phyloP scores from a whole-genome alignment of 2,329 filamentous ascomycete genomes.

The Lecanoromycetidae sp. region DNA sequence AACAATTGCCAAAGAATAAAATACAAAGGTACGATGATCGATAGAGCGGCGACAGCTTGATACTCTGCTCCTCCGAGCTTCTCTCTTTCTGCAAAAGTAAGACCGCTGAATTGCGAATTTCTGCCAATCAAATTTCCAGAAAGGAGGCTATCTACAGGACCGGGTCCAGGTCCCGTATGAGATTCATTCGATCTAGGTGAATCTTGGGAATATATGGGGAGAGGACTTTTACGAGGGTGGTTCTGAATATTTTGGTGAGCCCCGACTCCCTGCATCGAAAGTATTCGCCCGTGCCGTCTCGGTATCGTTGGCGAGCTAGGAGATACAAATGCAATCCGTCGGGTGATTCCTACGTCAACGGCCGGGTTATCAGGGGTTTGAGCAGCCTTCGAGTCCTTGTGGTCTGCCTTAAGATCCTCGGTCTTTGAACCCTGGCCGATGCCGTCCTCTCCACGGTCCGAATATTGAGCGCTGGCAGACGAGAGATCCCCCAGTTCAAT shows the following conservation, averaged over 20 bases:
- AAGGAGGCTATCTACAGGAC: background rate
- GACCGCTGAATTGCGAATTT: slow-evolving; percentile 22
- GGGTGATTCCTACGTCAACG: background rate
- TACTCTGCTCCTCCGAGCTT: slow-evolving; percentile 34
- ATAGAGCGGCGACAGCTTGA: slow-evolving; percentile 28
- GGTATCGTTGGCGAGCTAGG: slow-evolving; percentile 18
- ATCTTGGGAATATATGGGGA: slow-evolving; percentile 3
- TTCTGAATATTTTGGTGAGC: slow-evolving; percentile 26
- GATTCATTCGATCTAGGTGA: slow-evolving; percentile 17
- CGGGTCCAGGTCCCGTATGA: background rate
- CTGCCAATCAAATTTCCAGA: slow-evolving; percentile 11
- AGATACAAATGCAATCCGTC: slow-evolving; percentile 17
- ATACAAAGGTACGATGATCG: slow-evolving; percentile 33
- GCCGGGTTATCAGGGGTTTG: background rate
- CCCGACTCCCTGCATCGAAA: slow-evolving; percentile 28
- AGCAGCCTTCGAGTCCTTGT: background rate
- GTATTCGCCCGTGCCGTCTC: slow-evolving; percentile 22
- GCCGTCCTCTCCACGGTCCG: too few species aligned
- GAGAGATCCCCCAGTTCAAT: too few species aligned
- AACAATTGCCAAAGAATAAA: slow-evolving; percentile 36
- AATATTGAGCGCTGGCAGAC: too few species aligned
- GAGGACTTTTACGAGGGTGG: slow-evolving; percentile 23
- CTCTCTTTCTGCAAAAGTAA: slow-evolving; percentile 33
- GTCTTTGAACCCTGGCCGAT: too few species aligned
- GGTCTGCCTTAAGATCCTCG: background rate